Evolutionary conservation across 1,284 basidiomycete genomes (phyloP), one percentile per base, ranked within the genome.

Genomic region (Marasmius sp.): DNA sequence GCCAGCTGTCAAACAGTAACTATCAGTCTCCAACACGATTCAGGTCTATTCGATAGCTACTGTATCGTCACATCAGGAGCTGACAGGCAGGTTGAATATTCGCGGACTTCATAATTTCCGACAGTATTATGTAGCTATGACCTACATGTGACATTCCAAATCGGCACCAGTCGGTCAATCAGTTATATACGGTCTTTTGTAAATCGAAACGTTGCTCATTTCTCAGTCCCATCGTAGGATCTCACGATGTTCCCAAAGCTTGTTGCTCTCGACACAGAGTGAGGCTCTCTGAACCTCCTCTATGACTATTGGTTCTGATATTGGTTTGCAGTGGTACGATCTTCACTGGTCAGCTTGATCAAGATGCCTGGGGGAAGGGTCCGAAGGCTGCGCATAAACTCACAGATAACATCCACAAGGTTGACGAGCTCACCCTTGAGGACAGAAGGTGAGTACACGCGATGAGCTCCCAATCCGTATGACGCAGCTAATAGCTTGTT

Each of bases 201-300:
- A 16, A 41, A 9, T 41, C n/a, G 6, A 43, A 12, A 6, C 41
- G 11, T 43, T 43, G 41, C 41, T 43, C 41, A 12, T 27, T 27
- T 27, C 27, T 27, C 27, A 27, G 27, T 27, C 27, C 27, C 27
- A 27, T 5, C 5, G 27, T 27, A 27, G n/a, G 6, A 43, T 43
- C 41, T 43, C 41, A 43, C 41, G 41, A 53, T 53, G 53, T 61
- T 47, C 48, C 60, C 60, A n/a, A 56, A 53, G 14, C 61, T 62
- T 22, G 53, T 61, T 27, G 60, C 60, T 22, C 49, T 61, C 47
- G 60, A 61, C 47, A 61, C 54, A 18, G 43, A 61, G 60, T 61
- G 33, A 59, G 56, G 18, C 38, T 58, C 34, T 33, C 6, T 18
- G 3, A 37, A 14, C 20, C 18, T 5, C 34, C 20, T 2, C 18